These are phyloP conservation scores for Mortierella hygrophila DNA, from an alignment of 192 early-diverging fungal species.

Conservation along the genomic window DNA sequence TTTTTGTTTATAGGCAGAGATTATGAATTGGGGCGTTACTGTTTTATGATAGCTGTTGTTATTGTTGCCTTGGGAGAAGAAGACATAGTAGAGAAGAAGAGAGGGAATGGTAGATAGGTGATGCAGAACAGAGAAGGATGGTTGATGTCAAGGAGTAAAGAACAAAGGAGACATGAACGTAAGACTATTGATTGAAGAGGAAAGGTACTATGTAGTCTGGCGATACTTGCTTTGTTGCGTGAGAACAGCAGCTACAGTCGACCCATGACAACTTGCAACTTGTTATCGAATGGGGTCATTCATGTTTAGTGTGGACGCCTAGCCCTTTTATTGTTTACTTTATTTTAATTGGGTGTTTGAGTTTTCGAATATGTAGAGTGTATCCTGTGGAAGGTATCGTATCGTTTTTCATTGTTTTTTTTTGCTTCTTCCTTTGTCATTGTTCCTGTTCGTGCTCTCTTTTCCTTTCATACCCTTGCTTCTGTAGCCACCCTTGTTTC, in stretches of 20 bases:
- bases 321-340: not conserved
- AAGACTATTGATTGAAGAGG: too few species aligned
- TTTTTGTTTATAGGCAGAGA: too few species aligned
- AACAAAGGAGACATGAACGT: not conserved
- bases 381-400: too few species aligned
- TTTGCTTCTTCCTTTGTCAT: not conserved
- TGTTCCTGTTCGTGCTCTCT: too few species aligned
- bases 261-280: too few species aligned
- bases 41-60: too few species aligned
- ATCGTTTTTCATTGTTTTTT: not conserved
- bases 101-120: not conserved
- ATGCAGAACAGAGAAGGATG: too few species aligned
- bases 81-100: not conserved
- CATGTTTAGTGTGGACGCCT: not conserved
- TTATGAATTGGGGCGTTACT: too few species aligned
- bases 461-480: too few species aligned
- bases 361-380: not conserved
- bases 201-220: not conserved
- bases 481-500: slow-evolving; percentile 7
- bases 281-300: too few species aligned
- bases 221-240: not conserved
- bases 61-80: too few species aligned
- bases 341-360: not conserved
- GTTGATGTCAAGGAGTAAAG: not conserved
- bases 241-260: too few species aligned